A percentile compares a stretch with the other conserved stretches of the same genome.
phyloP scores from a whole-genome alignment of 139 green algal genomes.

The Chlorella vulgaris region DNA sequence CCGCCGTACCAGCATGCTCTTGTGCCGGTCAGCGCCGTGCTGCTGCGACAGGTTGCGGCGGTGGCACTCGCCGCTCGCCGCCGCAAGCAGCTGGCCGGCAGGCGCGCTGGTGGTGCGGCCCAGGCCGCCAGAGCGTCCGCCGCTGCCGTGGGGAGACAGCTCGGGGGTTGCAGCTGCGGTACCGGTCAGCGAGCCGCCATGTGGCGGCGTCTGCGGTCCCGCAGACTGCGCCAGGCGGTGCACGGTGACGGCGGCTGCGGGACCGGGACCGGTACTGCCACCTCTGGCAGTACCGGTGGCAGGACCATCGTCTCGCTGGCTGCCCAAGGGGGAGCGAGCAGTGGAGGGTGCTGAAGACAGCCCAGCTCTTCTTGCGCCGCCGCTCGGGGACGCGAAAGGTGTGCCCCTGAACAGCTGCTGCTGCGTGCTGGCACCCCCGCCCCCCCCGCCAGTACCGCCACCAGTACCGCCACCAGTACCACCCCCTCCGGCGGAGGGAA shows the following conservation, averaged over 20 bases:
- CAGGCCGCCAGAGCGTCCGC: background rate
- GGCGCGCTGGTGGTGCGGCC: constrained; percentile 5
- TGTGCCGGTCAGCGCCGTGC: background rate
- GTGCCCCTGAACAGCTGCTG: no score
- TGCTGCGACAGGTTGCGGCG: background rate
- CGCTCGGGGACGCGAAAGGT: background rate
- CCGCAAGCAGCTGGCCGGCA: constrained; percentile 46
- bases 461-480: no score
- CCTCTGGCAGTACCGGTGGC: background rate
- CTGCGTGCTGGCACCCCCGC: no score
- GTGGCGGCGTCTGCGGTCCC: background rate
- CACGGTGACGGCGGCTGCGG: background rate
- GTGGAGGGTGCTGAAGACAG: background rate
- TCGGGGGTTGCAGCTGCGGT: no score
- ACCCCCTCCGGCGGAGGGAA: no score
- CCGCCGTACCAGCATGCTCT: constrained; percentile 1
- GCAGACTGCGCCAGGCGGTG: constrained; percentile 9
- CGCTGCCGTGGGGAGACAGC: background rate
- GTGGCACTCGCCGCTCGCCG: background rate
- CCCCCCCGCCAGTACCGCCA: no score
- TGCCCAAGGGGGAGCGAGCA: background rate
- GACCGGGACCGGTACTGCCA: background rate
- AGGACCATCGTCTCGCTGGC: no score
- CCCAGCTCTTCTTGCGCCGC: background rate
- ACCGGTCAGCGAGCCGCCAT: no score